These are phyloP conservation scores for Stentor coeruleus DNA, from an alignment of 73 alveolate genomes.

Conservation along the genomic window DNA sequence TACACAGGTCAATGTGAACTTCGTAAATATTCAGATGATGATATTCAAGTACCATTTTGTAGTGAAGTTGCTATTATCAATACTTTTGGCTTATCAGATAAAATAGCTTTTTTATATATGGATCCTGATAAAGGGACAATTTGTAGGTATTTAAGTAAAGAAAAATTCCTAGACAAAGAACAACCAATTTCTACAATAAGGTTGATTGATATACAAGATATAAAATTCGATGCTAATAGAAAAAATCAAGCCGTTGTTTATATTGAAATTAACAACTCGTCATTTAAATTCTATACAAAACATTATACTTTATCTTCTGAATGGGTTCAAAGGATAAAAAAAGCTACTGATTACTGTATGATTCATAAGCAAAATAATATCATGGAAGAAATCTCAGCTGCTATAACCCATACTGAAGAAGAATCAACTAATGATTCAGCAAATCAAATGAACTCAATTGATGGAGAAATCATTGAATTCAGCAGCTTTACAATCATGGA, in stretches of 20 bases:
- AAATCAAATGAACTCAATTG: slow-evolving; percentile 8
- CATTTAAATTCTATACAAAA: background rate
- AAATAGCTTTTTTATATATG: background rate
- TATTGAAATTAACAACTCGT: background rate
- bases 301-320: background rate
- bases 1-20: slow-evolving; percentile 36
- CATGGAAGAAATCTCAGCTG: background rate
- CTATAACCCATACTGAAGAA: slow-evolving; percentile 9
- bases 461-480: background rate
- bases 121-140: background rate
- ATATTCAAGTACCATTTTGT: slow-evolving; percentile 29
- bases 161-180: background rate
- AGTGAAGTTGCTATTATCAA: background rate
- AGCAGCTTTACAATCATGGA: background rate
- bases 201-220: background rate
- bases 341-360: slow-evolving; percentile 19
- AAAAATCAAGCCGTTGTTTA: slow-evolving; percentile 4
- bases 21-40: background rate
- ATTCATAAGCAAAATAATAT: background rate
- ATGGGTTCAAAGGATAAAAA: slow-evolving; percentile 2
- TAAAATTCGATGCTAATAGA: background rate
- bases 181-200: background rate
- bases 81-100: background rate
- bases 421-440: slow-evolving; percentile 11
- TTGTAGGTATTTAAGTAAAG: background rate